Base-by-base conservation (phyloP, 1,139 yeast species). In the Zygoascus hellenicus region DNA sequence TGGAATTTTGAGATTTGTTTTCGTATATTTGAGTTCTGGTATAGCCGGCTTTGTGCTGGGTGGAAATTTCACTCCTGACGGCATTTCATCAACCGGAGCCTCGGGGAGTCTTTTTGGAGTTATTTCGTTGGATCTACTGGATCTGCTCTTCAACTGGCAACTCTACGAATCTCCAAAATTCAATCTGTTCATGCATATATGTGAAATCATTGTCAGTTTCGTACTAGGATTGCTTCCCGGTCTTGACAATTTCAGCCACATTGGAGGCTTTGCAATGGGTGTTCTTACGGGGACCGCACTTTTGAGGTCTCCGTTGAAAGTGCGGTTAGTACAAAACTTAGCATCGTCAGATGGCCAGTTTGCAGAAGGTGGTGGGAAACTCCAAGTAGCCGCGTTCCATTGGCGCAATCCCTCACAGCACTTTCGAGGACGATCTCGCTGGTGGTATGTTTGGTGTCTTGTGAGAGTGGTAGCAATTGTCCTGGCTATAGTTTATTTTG, bases 191-290 rank as follows among this genome's bases (percentile, higher is more conserved):
- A 68, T 77, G 17, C 75, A 80, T 68, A 54, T 81, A 15, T 66
- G 69, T 7, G 90, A 83, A 59, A 74, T 83, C 40, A 58, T 81
- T 13, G 68, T 83, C 3, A 75, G 83, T 35, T 72, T 83, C 48
- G 85, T 77, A 2, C 65, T 83, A 26, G 92, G 92, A 0, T 66
- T 83, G 30, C 65, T 83, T 15, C 92, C 92, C 0, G 92, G 92
- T 0, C 63, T 83, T 47, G 92, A 83, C 63, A 83, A 83, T 61
- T 83, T 83, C 60, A 76, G 86, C 47, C 92, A 83, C 61, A 76
- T 83, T 54, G 92, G 92, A 5, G 92, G 92, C 3, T 82, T 83
- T 64, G 77, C 80, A 22, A 67, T 80, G 66, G 92, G 92, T 0
- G 43, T 80, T 1, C 63, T 80, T 26, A 56, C 72, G 33, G 80